Percentiles rank a stretch among this genome's conserved stretches.
phyloP scores from a whole-genome alignment of 2,329 filamentous ascomycete genomes.

The Botrytis hyacinthi region DNA sequence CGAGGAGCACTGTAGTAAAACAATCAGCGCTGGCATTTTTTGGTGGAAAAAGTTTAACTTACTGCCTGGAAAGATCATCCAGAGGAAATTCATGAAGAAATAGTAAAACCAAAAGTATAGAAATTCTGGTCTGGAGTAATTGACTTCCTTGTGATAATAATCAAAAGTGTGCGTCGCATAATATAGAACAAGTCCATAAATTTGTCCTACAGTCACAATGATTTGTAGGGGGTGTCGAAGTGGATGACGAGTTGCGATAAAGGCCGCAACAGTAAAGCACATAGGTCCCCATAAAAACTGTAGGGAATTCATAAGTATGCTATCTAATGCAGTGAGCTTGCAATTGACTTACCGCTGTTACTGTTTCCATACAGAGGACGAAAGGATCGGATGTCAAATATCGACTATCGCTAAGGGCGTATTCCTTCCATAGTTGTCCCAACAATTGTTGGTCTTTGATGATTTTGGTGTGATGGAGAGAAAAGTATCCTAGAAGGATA shows the following conservation, averaged over 20 bases:
- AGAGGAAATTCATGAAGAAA: conserved; percentile 59
- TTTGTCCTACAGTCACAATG: conserved; percentile 40
- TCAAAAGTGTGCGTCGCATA: conserved; percentile 58
- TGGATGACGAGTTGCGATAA: conserved; percentile 46
- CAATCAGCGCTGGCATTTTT: not conserved
- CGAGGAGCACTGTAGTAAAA: conserved; percentile 36
- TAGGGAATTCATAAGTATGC: not conserved
- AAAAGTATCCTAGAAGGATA: conserved; percentile 45
- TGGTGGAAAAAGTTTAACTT: conserved; percentile 36
- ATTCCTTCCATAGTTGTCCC: conserved; percentile 58
- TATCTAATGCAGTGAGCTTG: not conserved
- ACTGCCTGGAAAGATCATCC: conserved; percentile 57
- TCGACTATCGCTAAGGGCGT: conserved; percentile 55
- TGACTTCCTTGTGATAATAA: conserved; percentile 46
- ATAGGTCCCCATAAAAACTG: conserved; percentile 59
- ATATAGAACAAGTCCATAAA: conserved; percentile 60
- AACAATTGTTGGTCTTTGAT: conserved; percentile 45
- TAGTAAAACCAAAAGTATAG: conserved; percentile 65
- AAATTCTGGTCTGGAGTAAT: conserved; percentile 57
- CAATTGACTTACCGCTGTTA: conserved; percentile 45
- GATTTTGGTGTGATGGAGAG: conserved; percentile 45
- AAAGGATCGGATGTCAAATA: conserved; percentile 54
- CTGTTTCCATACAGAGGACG: conserved; percentile 54
- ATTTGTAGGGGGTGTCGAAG: conserved; percentile 52
- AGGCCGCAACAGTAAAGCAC: conserved; percentile 49